Percentiles rank a stretch among this genome's conserved stretches.
phyloP scores from a whole-genome alignment of 2,329 filamentous ascomycete genomes.

The Verticillium longisporum region DNA sequence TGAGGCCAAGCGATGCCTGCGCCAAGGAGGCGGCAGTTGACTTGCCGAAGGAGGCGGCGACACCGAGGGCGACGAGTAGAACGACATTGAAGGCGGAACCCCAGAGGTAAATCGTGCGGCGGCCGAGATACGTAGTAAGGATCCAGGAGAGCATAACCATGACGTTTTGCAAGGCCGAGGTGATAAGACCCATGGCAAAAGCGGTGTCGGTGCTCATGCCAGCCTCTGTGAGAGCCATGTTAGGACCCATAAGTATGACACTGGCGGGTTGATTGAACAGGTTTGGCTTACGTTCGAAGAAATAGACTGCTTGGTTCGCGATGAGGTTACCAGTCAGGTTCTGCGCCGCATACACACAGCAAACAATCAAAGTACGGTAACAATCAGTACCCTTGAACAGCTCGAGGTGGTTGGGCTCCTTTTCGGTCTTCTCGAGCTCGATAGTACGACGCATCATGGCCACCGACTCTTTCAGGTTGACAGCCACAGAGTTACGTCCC shows the following conservation, averaged over 20 bases:
- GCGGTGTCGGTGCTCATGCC: constrained; percentile 35
- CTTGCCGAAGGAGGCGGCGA: constrained; percentile 45
- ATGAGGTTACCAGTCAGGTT: constrained; percentile 51
- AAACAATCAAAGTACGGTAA: constrained; percentile 46
- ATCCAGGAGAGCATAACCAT: constrained; percentile 48
- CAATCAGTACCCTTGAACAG: constrained; percentile 46
- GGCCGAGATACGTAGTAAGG: constrained; percentile 39
- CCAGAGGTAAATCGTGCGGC: constrained; percentile 40
- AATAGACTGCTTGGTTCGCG: constrained; percentile 56
- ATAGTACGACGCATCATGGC: constrained; percentile 50
- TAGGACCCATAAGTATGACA: constrained; percentile 19
- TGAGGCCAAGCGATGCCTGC: constrained; percentile 55
- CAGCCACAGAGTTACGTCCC: constrained; percentile 33
- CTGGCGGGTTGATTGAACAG: constrained; percentile 6
- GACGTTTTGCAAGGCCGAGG: constrained; percentile 51
- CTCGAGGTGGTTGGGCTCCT: constrained; percentile 38
- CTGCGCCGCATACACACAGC: constrained; percentile 41
- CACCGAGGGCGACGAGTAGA: constrained; percentile 51
- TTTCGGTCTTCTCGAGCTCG: constrained; percentile 34
- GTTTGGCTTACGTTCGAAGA: constrained; percentile 40
- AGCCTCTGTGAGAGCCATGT: constrained; percentile 20
- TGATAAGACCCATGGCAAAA: constrained; percentile 42
- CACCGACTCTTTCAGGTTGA: constrained; percentile 39
- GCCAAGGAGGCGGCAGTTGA: constrained; percentile 38
- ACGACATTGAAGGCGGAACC: constrained; percentile 44